Conservation (phyloP, 1,139 yeast genomes). For the Geotrichum carabidarum region DNA sequence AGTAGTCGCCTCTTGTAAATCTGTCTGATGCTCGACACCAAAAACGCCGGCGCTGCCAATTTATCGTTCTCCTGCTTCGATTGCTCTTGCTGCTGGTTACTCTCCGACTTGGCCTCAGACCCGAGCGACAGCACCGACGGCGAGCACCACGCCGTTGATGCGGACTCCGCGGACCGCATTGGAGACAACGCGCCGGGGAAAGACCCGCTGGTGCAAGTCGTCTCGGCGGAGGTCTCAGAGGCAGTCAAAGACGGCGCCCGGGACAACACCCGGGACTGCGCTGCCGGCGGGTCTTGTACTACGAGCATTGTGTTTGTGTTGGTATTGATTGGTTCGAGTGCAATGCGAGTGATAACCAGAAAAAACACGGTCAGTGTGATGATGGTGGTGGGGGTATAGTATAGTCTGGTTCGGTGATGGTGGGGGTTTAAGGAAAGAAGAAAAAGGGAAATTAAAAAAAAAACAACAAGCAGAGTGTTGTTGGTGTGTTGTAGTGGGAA, state of each 20-base stretch:
- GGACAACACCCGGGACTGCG: not conserved
- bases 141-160: not conserved
- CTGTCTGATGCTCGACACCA: no score
- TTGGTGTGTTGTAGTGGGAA: not conserved
- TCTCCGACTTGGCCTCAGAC: not conserved
- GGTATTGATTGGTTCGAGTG: not conserved
- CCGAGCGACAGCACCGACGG: slow-evolving; percentile 2
- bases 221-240: not conserved
- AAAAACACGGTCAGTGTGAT: not conserved
- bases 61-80: no score
- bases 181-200: no score
- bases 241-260: not conserved
- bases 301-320: not conserved
- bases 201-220: not conserved
- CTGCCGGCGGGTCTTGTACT: not conserved
- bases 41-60: no score
- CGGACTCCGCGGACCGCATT: no score
- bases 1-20: no score
- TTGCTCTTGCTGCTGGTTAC: no score
- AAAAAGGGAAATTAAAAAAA: not conserved
- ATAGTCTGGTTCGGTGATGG: not conserved
- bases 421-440: not conserved
- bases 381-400: not conserved
- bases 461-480: not conserved
- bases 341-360: not conserved